Conservation (phyloP, 1,139 yeast species). For the Yamadazyma diospyri region DNA sequence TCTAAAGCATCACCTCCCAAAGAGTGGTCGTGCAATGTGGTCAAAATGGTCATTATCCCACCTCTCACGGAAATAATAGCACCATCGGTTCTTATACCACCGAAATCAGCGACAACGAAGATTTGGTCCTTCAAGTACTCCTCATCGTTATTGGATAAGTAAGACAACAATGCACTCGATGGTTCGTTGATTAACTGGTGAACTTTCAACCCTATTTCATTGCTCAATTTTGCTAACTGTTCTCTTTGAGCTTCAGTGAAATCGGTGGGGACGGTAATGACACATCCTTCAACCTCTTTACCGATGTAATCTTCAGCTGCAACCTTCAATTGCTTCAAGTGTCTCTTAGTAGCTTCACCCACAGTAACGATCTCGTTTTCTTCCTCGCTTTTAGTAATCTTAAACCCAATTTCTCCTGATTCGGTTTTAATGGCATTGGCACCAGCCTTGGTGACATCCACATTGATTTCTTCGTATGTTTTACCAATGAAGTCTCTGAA, state of each 20-base stretch:
- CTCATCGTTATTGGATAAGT: conserved; percentile 53
- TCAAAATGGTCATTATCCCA: conserved; percentile 84
- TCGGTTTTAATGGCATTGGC: conserved; percentile 69
- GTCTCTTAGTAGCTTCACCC: conserved; percentile 80
- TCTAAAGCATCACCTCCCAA: conserved; percentile 91
- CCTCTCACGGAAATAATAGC: conserved; percentile 93
- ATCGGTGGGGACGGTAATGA: conserved; percentile 88
- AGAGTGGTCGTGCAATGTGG: conserved; percentile 78
- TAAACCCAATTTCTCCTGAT: conserved; percentile 70
- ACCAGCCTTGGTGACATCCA: conserved; percentile 60
- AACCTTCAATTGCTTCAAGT: conserved; percentile 71
- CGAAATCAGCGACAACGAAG: conserved; percentile 93
- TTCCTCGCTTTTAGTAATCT: conserved; percentile 48
- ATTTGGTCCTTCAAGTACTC: conserved; percentile 66
- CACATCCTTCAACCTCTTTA: conserved; percentile 73
- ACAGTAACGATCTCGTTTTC: conserved; percentile 55
- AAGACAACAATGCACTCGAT: conserved; percentile 85
- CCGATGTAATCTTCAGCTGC: conserved; percentile 96
- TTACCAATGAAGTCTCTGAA: conserved; percentile 92
- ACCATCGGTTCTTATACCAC: conserved; percentile 95
- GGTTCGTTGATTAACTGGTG: conserved; percentile 92
- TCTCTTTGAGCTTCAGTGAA: conserved; percentile 71
- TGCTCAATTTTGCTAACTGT: conserved; percentile 60
- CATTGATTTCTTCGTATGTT: conserved; percentile 65
- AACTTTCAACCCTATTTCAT: conserved; percentile 72